Evolutionary conservation across 768 basidiomycete genomes (phyloP).

Genomic region (Trametes cingulata): DNA sequence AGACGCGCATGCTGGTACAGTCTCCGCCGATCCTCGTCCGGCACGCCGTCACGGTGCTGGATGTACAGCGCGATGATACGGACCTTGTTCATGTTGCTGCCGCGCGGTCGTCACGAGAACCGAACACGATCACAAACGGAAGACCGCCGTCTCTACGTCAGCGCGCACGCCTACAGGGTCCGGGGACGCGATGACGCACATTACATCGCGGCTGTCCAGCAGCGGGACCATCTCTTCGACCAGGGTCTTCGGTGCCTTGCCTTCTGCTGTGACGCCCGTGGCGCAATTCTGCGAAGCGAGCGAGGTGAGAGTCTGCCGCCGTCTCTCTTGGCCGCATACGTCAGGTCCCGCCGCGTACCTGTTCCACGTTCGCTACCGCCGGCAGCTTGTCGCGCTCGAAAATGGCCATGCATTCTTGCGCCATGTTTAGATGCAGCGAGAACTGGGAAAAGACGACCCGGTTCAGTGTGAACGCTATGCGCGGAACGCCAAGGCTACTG

Average conservation of each 20-base stretch:
- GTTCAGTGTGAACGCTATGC: not conserved
- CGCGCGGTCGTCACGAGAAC: slow-evolving; percentile 15
- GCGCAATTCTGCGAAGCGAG: slow-evolving; percentile 74
- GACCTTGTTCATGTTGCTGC: slow-evolving; percentile 88
- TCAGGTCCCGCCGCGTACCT: slow-evolving; percentile 46
- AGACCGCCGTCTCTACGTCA: slow-evolving; percentile 7
- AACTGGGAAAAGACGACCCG: slow-evolving; percentile 52
- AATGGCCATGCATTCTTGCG: slow-evolving; percentile 93
- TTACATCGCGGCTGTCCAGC: slow-evolving; percentile 81
- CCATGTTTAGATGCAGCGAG: slow-evolving; percentile 95
- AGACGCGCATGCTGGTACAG: slow-evolving; percentile 94
- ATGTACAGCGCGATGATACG: slow-evolving; percentile 96
- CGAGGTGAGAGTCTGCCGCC: not conserved
- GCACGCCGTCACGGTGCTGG: slow-evolving; percentile 92
- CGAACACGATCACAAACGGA: not conserved
- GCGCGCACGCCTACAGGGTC: not conserved
- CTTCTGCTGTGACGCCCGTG: slow-evolving; percentile 87
- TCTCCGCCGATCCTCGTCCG: slow-evolving; percentile 95
- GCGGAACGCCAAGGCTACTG: not conserved
- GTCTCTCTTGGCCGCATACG: not conserved
- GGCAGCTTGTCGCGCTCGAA: slow-evolving; percentile 89
- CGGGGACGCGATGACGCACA: slow-evolving; percentile 50
- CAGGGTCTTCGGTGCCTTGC: slow-evolving; percentile 90
- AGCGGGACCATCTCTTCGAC: slow-evolving; percentile 99
- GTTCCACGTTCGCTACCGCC: slow-evolving; percentile 84